phyloP scores from a whole-genome alignment of 1,284 basidiomycete genomes.

The Blastosporella zonata region DNA sequence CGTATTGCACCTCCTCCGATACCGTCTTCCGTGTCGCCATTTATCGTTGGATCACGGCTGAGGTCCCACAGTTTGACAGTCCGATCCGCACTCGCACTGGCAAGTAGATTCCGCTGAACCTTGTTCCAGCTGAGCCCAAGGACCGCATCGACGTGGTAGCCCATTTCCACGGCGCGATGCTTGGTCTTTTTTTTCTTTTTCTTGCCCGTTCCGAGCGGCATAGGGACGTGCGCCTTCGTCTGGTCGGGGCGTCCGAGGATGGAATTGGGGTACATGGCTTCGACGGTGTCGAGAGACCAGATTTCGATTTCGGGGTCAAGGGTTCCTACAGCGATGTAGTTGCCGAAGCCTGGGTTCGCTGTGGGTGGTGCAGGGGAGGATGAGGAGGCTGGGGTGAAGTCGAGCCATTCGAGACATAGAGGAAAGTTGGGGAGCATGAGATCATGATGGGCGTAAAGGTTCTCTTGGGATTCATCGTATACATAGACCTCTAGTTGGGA shows the following conservation, averaged over 20 bases:
- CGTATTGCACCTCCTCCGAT: constrained; percentile 67
- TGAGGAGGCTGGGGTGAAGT: constrained; percentile 75
- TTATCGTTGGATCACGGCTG: constrained; percentile 59
- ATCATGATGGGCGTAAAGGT: constrained; percentile 97
- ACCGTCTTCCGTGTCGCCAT: constrained; percentile 37
- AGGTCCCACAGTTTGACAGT: constrained; percentile 99
- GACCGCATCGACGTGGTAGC: constrained; percentile 92
- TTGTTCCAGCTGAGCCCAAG: constrained; percentile 92
- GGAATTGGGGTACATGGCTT: constrained; percentile 91
- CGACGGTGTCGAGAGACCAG: constrained; percentile 93
- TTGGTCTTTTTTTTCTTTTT: constrained; percentile 93
- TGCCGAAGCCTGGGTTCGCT: constrained; percentile 57
- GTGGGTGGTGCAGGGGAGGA: constrained; percentile 35
- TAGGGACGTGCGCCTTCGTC: constrained; percentile 76
- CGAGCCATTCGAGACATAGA: constrained; percentile 98
- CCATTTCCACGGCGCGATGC: constrained; percentile 61
- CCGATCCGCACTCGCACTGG: constrained; percentile 89
- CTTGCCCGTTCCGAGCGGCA: constrained; percentile 82
- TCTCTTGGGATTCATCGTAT: constrained; percentile 90
- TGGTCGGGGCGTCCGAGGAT: constrained; percentile 89
- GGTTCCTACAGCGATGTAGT: constrained; percentile 95
- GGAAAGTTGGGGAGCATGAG: constrained; percentile 97
- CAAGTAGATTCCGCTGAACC: constrained; percentile 84
- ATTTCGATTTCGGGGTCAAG: constrained; percentile 99
- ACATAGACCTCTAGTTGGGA: constrained; percentile 95